A percentile compares a stretch with the other conserved stretches of the same genome.
phyloP scores from a whole-genome alignment of 2,329 filamentous ascomycete genomes.

The Dactylellina cionopaga region DNA sequence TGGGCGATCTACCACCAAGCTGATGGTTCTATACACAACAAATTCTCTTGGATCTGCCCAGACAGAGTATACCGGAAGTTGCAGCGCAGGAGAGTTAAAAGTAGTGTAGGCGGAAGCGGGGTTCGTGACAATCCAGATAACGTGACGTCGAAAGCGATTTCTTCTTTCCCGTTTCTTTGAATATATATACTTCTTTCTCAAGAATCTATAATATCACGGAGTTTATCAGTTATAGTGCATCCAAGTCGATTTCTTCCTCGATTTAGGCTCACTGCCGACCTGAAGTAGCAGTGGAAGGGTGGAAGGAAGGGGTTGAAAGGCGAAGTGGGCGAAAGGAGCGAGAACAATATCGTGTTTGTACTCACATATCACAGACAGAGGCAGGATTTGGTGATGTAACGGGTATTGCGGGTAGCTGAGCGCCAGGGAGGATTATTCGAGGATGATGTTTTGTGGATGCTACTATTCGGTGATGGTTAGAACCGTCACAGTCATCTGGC shows the following conservation, averaged over 20 bases:
- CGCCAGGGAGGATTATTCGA: not conserved
- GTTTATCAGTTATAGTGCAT: not conserved
- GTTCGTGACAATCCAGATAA: constrained; percentile 16
- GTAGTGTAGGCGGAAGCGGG: not conserved
- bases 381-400: not conserved
- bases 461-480: not conserved
- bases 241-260: too few species aligned
- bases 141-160: constrained; percentile 49
- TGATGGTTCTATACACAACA: too few species aligned
- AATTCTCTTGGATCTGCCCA: too few species aligned
- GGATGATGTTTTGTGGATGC: not conserved
- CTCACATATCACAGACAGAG: constrained; percentile 9
- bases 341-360: too few species aligned
- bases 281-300: not conserved
- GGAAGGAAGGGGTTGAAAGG: too few species aligned
- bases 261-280: too few species aligned
- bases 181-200: constrained; percentile 48
- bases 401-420: too few species aligned
- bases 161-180: constrained; percentile 11
- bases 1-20: too few species aligned
- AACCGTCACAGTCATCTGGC: not conserved
- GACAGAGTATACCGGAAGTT: too few species aligned
- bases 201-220: constrained; percentile 47
- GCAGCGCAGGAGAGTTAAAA: not conserved
- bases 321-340: not conserved